Evolutionary conservation across 2,329 filamentous ascomycete genomes (phyloP), one percentile per base, ranked within the genome.

Genomic region (Trichoderma brevicompactum): DNA sequence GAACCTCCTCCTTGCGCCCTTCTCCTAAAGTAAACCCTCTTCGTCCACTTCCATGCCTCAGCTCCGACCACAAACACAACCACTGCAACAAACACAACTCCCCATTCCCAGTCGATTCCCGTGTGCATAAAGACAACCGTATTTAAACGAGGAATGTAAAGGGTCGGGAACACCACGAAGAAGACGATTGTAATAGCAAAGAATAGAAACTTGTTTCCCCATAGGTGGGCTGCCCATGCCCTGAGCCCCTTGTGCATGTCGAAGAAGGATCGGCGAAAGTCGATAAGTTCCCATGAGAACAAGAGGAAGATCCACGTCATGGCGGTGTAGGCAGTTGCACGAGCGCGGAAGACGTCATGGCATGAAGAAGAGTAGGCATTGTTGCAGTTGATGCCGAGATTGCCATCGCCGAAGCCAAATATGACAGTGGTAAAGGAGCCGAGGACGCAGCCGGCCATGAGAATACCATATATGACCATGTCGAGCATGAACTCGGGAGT

Each of bases 71-170:
- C 85, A 78, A 91, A 92, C 3, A 91, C 70, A 0, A 83, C 72
- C 0, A 84, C 80, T 23, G 83, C 83, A 41, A 89, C 77, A 66
- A 92, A 85, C 1, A 91, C 86, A 50, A 92, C 82, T 0, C 79
- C 86, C 89, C 88, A 92, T 73, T 91, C 89, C 88, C 87, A 89
- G 7, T 78, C 81, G 64, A 91, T 91, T 0, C 83, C 83, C 2
- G 78, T 82, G 69, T 91, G 89, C 72, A 88, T 84, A 75, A 91
- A 91, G 0, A 91, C 88, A 1, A 79, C 77, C 7, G 82, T 81
- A 73, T 90, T 90, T 70, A 91, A 80, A 10, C 85, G 85, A 0
- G 89, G 89, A 60, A 92, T 90, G 70, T 92, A 92, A 0, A 89
- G 76, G 4, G 83, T 82, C 0, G 86, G 86, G 68, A 89, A 86